Evolutionary conservation across 768 basidiomycete species (phyloP), one percentile per base, ranked within the genome.

Genomic region (Lentinula aciculospora): DNA sequence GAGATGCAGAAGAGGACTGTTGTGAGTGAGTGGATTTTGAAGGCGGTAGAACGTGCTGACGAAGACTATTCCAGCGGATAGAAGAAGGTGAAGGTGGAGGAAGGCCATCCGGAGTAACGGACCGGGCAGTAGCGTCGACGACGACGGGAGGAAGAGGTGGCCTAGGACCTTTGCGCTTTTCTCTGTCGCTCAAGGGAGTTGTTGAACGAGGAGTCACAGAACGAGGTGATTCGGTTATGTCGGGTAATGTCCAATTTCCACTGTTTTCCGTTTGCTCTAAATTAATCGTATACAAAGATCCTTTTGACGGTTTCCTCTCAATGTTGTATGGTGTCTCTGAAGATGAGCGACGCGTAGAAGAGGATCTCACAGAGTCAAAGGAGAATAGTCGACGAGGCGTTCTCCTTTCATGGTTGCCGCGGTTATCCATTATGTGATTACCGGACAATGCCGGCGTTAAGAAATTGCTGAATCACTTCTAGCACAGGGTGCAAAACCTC

Each of bases 31-130:
- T 44, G 19, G 64, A 21, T 25, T 50, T 59, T 10, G 68, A 51
- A 7, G 68, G 56, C 0, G 74, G 74, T 21, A 83, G 65, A 12
- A 84, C 81, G 65, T 83, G 81, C 40, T 77, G 77, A n/a, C 83
- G 74, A 13, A 84, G 60, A 28, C 70, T 71, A 23, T 82, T 78
- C 83, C 83, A 85, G 25, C 80, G 76, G 23, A 71, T 71, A 50
- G 67, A 61, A 1, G 81, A 74, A 3, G 74, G 69, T 10, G 79
- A 72, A 31, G 69, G 55, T 1, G 67, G 60, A 80, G 62, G 67
- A 63, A 59, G 72, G 76, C 58, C 82, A 83, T 74, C 77, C 66
- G 68, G 58, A 58, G 89, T 78, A 82, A 74, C 72, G 63, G 66
- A 54, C 61, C 61, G 47, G 56, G 45, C 29, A 23, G 60, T 37